Conservation (phyloP, 371 early-diverging fungal genomes). For the Haplosporangium sp. region DNA sequence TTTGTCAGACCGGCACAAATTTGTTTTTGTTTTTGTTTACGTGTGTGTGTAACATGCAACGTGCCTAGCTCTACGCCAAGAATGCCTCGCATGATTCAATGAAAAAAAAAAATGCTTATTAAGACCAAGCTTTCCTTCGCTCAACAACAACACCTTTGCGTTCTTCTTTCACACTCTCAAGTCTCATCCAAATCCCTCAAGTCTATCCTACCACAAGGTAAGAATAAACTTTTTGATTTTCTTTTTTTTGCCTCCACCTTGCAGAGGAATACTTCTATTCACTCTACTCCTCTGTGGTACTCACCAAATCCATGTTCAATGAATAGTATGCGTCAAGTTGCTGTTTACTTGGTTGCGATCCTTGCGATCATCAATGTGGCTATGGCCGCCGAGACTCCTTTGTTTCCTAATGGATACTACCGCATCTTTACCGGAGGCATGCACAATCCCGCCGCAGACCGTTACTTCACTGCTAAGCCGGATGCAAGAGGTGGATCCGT, state of each 20-base stretch:
- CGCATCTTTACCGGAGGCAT: constrained; percentile 9
- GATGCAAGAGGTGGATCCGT: constrained; percentile 7
- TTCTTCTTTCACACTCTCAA: not conserved
- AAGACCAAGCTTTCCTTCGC: not conserved
- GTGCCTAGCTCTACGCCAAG: too few species aligned
- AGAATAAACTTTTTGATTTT: not conserved
- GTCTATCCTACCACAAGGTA: not conserved
- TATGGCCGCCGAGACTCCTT: constrained; percentile 4
- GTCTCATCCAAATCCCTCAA: not conserved
- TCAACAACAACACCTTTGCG: not conserved
- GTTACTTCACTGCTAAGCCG: constrained; percentile 8
- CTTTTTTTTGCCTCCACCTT: not conserved
- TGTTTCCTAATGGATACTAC: constrained; percentile 10
- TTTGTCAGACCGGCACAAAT: too few species aligned
- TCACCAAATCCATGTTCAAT: not conserved
- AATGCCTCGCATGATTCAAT: too few species aligned
- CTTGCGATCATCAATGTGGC: constrained; percentile 2
- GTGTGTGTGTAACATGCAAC: not conserved
- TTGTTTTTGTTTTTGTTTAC: too few species aligned
- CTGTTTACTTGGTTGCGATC: constrained; percentile 1
- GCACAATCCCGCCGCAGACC: constrained; percentile 3
- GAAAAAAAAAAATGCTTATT: not conserved
- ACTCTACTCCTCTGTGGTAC: constrained; percentile 1
- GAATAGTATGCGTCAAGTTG: constrained; percentile 11
- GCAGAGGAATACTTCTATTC: too few species aligned